Evolutionary conservation across 2,329 filamentous ascomycete species (phyloP).

Genomic region (Gnomoniopsis sp.): DNA sequence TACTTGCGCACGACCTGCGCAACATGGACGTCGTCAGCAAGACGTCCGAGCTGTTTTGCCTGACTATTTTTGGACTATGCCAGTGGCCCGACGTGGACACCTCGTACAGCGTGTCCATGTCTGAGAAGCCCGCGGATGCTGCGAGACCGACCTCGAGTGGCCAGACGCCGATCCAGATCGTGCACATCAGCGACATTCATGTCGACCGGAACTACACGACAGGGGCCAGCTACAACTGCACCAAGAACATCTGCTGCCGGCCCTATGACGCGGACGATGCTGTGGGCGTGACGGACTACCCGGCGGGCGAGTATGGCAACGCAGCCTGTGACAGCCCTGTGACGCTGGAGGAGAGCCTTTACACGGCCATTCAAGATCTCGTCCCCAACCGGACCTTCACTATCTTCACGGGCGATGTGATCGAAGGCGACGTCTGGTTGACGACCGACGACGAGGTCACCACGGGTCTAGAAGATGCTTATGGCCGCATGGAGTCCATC

Average conservation of each 20-base stretch:
- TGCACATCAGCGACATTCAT: slow-evolving; percentile 60
- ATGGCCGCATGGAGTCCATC: slow-evolving; percentile 40
- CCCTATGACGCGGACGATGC: slow-evolving; percentile 43
- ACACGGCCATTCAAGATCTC: slow-evolving; percentile 44
- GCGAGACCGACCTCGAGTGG: slow-evolving; percentile 39
- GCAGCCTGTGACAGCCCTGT: slow-evolving; percentile 50
- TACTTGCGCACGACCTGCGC: slow-evolving; percentile 46
- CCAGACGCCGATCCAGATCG: slow-evolving; percentile 46
- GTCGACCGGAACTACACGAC: slow-evolving; percentile 52
- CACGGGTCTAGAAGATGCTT: slow-evolving; percentile 39
- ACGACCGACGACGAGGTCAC: slow-evolving; percentile 31
- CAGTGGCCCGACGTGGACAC: slow-evolving; percentile 41
- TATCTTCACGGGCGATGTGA: slow-evolving; percentile 59
- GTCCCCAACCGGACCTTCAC: slow-evolving; percentile 47
- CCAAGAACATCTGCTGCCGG: slow-evolving; percentile 58
- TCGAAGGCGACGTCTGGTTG: slow-evolving; percentile 50
- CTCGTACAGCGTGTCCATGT: slow-evolving; percentile 42
- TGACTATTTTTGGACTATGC: slow-evolving; percentile 52
- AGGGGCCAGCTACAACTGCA: slow-evolving; percentile 52
- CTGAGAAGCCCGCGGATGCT: slow-evolving; percentile 31
- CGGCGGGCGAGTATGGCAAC: slow-evolving; percentile 51
- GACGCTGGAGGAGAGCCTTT: slow-evolving; percentile 52
- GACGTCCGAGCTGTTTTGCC: slow-evolving; percentile 49
- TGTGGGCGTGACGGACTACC: slow-evolving; percentile 44
- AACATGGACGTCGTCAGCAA: slow-evolving; percentile 45